Base-by-base conservation (phyloP, 306 rosid species). In the Senna tora region DNA sequence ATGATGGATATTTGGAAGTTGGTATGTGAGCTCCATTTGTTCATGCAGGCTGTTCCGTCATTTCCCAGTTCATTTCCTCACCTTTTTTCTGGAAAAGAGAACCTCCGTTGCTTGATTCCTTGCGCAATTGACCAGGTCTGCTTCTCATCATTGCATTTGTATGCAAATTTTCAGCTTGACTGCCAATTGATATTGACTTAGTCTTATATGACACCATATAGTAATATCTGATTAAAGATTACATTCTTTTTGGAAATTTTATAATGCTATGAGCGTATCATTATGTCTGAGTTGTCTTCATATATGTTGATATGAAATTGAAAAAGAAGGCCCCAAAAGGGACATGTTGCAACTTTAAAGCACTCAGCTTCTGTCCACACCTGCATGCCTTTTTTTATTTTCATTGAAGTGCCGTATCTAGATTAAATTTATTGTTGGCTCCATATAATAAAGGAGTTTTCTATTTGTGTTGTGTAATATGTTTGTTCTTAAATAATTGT, bases 11-110 rank as follows among this genome's bases (percentile, higher is more conserved):
- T n/a, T 67, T 70, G 52, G 67, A 71, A 53, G 68, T 61, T 34
- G 39, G 25, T 83, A 43, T 20, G 15, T 34, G 77, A 46, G n/a
- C 56, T 64, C 51, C 67, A 15, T 64, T 53, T 72, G 69, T 78
- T 63, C 73, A 36, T 84, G 87, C 92, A 95, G 99, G 97, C 97
- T 4, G 99, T 76, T 66, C 97, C 99, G 43, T 91, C 97, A 72
- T 95, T 95, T 86, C 97, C 99, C 17, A 95, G 90, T 78, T 95
- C 99, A 50, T 95, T 95, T 79, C 97, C 99, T 66, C 97, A 91
- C 80, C 84, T 95, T 60, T 95, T 95, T 78, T 30, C 87, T 69
- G 97, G 93, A 65, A 80, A 80, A 75, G 89, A 89, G 39, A 81
- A 89, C 74, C 88, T 84, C 30, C 87, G 92, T n/a, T 95, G 99